phyloP scores from a whole-genome alignment of 257 asterid genomes.

The Datura wrightii region DNA sequence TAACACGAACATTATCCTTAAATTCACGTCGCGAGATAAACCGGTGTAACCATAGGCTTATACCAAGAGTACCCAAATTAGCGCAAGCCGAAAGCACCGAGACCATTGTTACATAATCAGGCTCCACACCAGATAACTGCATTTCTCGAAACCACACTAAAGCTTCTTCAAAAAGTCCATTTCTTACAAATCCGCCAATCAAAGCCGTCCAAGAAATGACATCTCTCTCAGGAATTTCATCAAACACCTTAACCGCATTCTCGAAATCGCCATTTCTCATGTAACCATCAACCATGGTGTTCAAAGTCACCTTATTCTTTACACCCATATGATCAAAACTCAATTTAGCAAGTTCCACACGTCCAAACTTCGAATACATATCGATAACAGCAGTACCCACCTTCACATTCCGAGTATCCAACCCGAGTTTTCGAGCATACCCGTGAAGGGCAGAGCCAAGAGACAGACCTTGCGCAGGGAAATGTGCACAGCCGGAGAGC shows the following conservation, averaged over 20 bases:
- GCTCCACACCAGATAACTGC: slow-evolving; percentile 56
- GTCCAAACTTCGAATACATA: slow-evolving; percentile 70
- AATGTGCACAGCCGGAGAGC: slow-evolving; percentile 72
- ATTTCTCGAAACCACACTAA: slow-evolving; percentile 71
- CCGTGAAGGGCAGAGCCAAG: slow-evolving; percentile 64
- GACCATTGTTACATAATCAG: slow-evolving; percentile 69
- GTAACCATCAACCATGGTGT: slow-evolving; percentile 68
- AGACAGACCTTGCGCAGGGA: slow-evolving; percentile 46
- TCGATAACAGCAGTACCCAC: slow-evolving; percentile 75
- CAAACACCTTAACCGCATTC: slow-evolving; percentile 59
- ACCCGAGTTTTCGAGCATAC: slow-evolving; percentile 61
- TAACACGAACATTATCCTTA: slow-evolving; percentile 50
- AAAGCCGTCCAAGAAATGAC: slow-evolving; percentile 78
- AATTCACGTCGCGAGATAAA: slow-evolving; percentile 43
- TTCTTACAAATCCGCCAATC: slow-evolving; percentile 73
- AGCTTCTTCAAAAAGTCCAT: slow-evolving; percentile 60
- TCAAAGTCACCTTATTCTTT: slow-evolving; percentile 76
- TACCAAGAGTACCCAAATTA: slow-evolving; percentile 68
- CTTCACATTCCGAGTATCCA: slow-evolving; percentile 57
- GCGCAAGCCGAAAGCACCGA: slow-evolving; percentile 72
- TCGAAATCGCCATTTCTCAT: slow-evolving; percentile 62
- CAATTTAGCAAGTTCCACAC: slow-evolving; percentile 53
- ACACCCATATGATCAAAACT: slow-evolving; percentile 54
- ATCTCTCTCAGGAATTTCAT: slow-evolving; percentile 77
- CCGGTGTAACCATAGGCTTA: slow-evolving; percentile 77